Evolutionary conservation across 31 red algal genomes (phyloP).

Genomic region (Bonnemaisonia californica): DNA sequence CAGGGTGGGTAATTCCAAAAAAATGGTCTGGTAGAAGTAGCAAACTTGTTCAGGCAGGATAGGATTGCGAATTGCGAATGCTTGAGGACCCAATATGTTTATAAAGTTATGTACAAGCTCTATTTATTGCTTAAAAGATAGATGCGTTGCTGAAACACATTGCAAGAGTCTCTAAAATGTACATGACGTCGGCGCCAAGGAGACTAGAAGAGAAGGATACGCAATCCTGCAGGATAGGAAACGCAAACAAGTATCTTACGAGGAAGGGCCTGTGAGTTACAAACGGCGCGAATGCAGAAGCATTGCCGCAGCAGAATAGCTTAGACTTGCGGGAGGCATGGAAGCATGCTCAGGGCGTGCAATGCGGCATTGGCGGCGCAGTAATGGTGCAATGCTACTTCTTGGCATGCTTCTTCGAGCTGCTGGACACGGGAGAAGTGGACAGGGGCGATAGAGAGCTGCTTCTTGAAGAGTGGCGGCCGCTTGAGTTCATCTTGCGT

Average conservation of each 20-base stretch:
- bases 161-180: neutral
- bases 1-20: neutral
- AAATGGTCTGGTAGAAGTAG: neutral
- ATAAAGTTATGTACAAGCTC: neutral
- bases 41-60: too few species aligned
- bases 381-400: too few species aligned
- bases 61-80: too few species aligned
- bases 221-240: neutral
- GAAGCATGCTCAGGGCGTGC: neutral
- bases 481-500: neutral
- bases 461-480: neutral
- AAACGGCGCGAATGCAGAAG: neutral
- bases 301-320: neutral
- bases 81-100: too few species aligned
- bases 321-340: neutral
- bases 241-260: too few species aligned
- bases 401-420: too few species aligned
- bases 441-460: neutral
- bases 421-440: neutral
- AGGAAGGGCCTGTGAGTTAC: neutral
- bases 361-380: too few species aligned
- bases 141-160: neutral
- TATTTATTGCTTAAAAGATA: neutral
- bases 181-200: neutral
- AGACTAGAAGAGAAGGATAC: neutral